phyloP scores from a whole-genome alignment of 2,329 filamentous ascomycete genomes.

The Sporothrix luriei region DNA sequence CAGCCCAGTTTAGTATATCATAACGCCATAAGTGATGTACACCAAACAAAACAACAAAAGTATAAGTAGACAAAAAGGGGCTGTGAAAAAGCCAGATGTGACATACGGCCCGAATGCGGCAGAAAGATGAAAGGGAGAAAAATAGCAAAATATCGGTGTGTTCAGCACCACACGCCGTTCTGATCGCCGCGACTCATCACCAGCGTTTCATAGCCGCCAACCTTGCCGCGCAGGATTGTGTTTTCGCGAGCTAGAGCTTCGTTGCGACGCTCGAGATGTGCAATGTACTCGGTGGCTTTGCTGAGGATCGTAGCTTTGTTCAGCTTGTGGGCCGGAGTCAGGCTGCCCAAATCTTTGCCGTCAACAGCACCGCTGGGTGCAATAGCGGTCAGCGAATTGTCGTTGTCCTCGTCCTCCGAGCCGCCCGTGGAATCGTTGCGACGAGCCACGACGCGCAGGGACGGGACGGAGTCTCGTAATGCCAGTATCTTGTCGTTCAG shows the following conservation, averaged over 20 bases:
- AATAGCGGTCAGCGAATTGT: constrained; percentile 40
- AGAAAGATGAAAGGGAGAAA: background rate
- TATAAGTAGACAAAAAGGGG: background rate
- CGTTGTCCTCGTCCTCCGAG: constrained; percentile 47
- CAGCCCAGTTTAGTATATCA: constrained; percentile 28
- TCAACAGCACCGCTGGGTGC: constrained; percentile 49
- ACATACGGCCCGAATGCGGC: background rate
- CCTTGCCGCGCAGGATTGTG: constrained; percentile 47
- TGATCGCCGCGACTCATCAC: constrained; percentile 39
- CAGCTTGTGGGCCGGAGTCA: constrained; percentile 47
- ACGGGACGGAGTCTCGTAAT: constrained; percentile 68
- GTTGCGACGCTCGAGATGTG: constrained; percentile 42
- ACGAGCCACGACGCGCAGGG: constrained; percentile 52
- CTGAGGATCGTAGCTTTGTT: constrained; percentile 50
- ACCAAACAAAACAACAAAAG: constrained; percentile 10
- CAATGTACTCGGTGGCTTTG: constrained; percentile 48
- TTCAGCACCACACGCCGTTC: constrained; percentile 36
- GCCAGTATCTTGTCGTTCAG: constrained; percentile 82
- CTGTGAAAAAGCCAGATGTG: constrained; percentile 1
- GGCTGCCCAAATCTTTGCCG: constrained; percentile 46
- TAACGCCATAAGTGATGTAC: constrained; percentile 20
- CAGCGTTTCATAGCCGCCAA: constrained; percentile 43
- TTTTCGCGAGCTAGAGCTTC: constrained; percentile 51
- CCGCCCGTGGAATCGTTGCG: constrained; percentile 45
- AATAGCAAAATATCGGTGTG: background rate